Conservation (phyloP, 2,329 filamentous ascomycete species). For the Podosphaera fusca region DNA sequence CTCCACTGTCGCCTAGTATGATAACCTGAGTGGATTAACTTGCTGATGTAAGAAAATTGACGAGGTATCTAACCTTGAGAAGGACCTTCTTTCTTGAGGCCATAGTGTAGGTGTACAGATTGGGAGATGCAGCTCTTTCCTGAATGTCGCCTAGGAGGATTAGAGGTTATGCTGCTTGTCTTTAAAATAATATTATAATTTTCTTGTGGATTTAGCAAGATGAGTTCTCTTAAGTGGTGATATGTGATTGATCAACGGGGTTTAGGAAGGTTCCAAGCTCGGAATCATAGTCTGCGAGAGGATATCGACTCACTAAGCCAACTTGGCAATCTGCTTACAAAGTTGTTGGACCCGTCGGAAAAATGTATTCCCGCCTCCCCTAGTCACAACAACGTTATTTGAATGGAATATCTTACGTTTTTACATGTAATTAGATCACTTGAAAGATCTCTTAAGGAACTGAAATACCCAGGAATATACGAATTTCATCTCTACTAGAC, state of each 20-base stretch:
- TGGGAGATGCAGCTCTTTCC: not conserved
- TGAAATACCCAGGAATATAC: no score
- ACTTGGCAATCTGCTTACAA: no score
- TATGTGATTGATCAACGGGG: not conserved
- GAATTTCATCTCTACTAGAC: no score
- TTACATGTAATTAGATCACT: no score
- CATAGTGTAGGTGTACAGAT: constrained; percentile 18
- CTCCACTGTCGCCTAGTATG: constrained; percentile 94
- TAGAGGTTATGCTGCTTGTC: not conserved
- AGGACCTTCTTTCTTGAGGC: constrained; percentile 43
- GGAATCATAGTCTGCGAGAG: no score
- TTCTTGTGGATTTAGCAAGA: not conserved
- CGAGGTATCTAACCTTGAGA: constrained; percentile 29
- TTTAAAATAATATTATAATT: not conserved
- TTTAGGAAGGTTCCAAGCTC: no score
- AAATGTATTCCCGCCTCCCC: no score
- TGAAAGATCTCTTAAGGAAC: no score
- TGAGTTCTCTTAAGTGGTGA: constrained; percentile 1
- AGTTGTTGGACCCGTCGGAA: no score
- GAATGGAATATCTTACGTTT: no score
- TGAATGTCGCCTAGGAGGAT: not conserved
- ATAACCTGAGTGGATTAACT: constrained; percentile 49
- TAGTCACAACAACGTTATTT: no score
- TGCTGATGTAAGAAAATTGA: not conserved
- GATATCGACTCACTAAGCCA: no score